phyloP scores from a whole-genome alignment of 257 asterid species.

The Coffea eugenioides region DNA sequence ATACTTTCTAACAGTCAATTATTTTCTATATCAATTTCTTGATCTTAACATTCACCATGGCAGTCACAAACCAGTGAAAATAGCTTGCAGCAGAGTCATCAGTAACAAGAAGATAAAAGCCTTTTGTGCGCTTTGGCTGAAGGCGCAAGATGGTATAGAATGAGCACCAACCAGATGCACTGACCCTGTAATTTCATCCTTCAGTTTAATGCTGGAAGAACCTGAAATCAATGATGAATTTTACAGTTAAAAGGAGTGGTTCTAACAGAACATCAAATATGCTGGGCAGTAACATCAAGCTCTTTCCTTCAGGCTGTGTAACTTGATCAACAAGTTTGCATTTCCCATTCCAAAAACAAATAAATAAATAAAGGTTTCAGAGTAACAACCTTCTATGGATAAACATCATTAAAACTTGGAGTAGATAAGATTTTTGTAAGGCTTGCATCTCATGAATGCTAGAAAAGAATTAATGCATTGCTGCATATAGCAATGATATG shows the following conservation, averaged over 20 bases:
- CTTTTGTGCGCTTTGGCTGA: slow-evolving; percentile 25
- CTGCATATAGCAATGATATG: too few relatives aligned
- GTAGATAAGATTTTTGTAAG: too few relatives aligned
- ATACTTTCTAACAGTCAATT: neutral
- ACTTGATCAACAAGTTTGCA: too few relatives aligned
- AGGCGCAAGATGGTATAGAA: slow-evolving; percentile 44
- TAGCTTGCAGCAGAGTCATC: slow-evolving; percentile 44
- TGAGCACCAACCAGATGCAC: slow-evolving; percentile 99
- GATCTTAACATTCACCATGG: slow-evolving; percentile 24
- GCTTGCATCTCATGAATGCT: neutral
- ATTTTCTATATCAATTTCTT: neutral
- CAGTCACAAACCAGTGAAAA: slow-evolving; percentile 26
- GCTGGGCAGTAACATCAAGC: neutral
- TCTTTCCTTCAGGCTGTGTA: neutral
- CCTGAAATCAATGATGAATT: slow-evolving; percentile 44
- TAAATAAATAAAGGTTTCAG: too few relatives aligned
- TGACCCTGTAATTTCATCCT: slow-evolving; percentile 97
- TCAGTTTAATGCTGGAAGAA: slow-evolving; percentile 83
- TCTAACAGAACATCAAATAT: neutral
- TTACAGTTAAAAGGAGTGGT: neutral
- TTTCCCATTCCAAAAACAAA: too few relatives aligned
- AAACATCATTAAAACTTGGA: too few relatives aligned
- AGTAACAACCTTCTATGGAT: too few relatives aligned
- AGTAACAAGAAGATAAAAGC: slow-evolving; percentile 36
- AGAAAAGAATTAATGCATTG: neutral